A percentile compares a stretch with the other conserved stretches of the same genome.
phyloP scores from a whole-genome alignment of 169 alveolate species.

The Eimeria mitis region DNA sequence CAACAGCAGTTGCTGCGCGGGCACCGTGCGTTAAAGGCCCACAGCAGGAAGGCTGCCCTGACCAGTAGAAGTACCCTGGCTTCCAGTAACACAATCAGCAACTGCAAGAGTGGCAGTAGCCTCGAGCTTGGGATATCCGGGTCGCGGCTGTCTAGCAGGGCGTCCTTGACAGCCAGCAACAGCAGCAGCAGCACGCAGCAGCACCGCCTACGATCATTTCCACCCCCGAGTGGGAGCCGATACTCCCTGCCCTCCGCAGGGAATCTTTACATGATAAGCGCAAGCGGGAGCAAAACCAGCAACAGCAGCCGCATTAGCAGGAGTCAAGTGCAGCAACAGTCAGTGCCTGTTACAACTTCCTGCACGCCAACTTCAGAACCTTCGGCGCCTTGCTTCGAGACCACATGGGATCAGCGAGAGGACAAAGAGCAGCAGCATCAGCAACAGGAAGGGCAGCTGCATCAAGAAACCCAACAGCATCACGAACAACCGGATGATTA shows the following conservation, averaged over 20 bases:
- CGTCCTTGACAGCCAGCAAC: neutral
- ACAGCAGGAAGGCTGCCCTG: neutral
- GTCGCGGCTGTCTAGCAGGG: conserved; percentile 7
- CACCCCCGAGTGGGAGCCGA: neutral
- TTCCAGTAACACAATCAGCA: conserved; percentile 22
- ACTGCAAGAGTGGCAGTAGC: conserved; percentile 9
- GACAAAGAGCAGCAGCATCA: neutral
- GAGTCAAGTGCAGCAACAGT: conserved; percentile 7
- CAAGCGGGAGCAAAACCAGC: neutral
- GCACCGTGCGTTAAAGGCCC: neutral
- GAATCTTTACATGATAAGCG: neutral
- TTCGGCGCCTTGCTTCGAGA: neutral
- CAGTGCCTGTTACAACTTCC: neutral
- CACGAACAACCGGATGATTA: neutral
- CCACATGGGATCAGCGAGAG: conserved; percentile 3
- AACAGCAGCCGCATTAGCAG: conserved; percentile 11
- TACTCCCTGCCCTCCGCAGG: neutral
- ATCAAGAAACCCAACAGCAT: neutral
- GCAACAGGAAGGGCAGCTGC: neutral
- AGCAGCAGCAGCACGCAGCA: neutral
- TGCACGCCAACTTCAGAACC: neutral
- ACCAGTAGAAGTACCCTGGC: conserved; percentile 2
- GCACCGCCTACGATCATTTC: conserved; percentile 22
- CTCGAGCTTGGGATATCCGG: conserved; percentile 38
- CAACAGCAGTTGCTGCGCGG: neutral